Evolutionary conservation across 495 filamentous ascomycete species (phyloP), one percentile per base, ranked within the genome.

Genomic region (Darksidea phi): DNA sequence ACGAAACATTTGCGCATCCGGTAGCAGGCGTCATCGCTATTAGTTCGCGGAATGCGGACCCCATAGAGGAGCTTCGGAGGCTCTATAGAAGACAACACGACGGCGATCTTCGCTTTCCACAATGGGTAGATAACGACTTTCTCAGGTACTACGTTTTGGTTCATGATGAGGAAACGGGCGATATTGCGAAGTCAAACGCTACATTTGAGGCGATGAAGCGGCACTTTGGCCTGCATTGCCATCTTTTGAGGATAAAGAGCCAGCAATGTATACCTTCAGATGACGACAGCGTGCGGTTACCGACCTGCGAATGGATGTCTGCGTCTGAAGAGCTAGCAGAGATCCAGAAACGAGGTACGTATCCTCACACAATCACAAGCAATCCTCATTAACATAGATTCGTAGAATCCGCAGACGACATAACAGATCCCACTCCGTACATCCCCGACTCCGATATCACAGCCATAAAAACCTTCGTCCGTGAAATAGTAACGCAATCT

Each of bases 171-270:
- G 95, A 97, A 63, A 82, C 81, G 42, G 91, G 95, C 68, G 91
- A 97, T 68, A 94, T 97, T 50, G 80, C 84, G 12, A 92, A 91
- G 72, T 95, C 86, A 32, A 95, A 88, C 70, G 82, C 81, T 43
- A 78, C 97, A 21, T 98, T 94, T 70, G 93, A 97, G 62, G 88
- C 95, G 71, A 98, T 98, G 94, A 97, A 97, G 74, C 83, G 92
- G 24, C 90, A 96, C 72, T 93, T 97, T 66, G 94, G 94, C 3
- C 76, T 98, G 20, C 91, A 97, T 72, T 98, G 94, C 71, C 94
- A 97, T 73, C 80, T 98, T 1, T 80, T 98, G 4, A 78, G 94
- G 38, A 76, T 98, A 21, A 82, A 93, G 65, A 91, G 88, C 66
- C 86, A 85, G 55, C 87, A 89, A 66, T 94, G 91, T 73, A 84